These are phyloP conservation scores for Calycina herbarum DNA, from an alignment of 2,329 filamentous ascomycete genomes.

Conservation along the genomic window DNA sequence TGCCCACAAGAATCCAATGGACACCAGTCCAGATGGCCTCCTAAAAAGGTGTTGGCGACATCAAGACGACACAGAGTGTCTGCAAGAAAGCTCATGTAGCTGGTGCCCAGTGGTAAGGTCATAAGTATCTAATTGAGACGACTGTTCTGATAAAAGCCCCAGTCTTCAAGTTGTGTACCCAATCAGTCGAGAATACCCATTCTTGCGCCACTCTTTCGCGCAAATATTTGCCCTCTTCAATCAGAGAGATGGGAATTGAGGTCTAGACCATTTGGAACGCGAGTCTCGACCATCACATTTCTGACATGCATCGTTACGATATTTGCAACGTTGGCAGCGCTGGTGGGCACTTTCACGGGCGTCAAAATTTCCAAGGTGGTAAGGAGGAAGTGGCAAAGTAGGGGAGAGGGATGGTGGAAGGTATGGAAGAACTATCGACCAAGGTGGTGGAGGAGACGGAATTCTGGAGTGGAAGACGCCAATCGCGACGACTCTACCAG, in stretches of 20 bases:
- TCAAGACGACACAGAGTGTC: slow-evolving; percentile 50
- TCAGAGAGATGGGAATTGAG: slow-evolving; percentile 48
- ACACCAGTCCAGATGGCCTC: slow-evolving; percentile 36
- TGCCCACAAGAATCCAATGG: not conserved
- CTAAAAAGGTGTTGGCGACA: slow-evolving; percentile 52
- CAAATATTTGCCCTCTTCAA: slow-evolving; percentile 53
- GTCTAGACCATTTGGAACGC: slow-evolving; percentile 42
- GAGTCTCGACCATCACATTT: slow-evolving; percentile 45
- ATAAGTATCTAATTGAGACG: slow-evolving; percentile 9
- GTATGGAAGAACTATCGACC: slow-evolving; percentile 27
- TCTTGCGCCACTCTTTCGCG: slow-evolving; percentile 51
- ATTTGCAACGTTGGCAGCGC: slow-evolving; percentile 34
- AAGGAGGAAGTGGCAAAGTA: slow-evolving; percentile 21
- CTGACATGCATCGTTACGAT: slow-evolving; percentile 40
- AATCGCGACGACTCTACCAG: not conserved
- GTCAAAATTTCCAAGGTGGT: slow-evolving; percentile 16
- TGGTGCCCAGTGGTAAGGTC: slow-evolving; percentile 33
- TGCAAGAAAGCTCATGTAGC: slow-evolving; percentile 37
- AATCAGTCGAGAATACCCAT: slow-evolving; percentile 48
- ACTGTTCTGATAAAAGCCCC: slow-evolving; percentile 6
- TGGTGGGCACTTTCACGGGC: slow-evolving; percentile 18
- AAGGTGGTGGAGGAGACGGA: slow-evolving; percentile 26
- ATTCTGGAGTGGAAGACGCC: slow-evolving; percentile 21
- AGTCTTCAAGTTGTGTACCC: slow-evolving; percentile 53
- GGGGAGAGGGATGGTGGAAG: slow-evolving; percentile 35